Conservation (phyloP, 208 protist genomes). For the Trypanosomatidae sp. region DNA sequence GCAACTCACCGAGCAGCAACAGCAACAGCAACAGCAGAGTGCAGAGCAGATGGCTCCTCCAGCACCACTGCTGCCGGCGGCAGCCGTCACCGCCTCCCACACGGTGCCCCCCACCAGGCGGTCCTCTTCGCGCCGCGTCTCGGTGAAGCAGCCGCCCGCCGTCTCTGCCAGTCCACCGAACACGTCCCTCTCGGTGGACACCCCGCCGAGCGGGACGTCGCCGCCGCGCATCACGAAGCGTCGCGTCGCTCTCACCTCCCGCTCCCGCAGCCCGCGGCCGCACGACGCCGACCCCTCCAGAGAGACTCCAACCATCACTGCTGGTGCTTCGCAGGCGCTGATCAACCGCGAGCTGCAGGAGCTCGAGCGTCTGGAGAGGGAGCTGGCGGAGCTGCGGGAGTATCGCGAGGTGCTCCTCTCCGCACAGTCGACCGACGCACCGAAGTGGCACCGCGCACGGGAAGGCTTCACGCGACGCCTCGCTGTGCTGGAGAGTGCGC, state of each 20-base stretch:
- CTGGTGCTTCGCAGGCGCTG: constrained; percentile 23
- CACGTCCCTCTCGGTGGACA: too few species aligned
- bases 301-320: too few species aligned
- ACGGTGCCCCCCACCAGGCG: constrained; percentile 2
- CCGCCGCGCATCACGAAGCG: not conserved
- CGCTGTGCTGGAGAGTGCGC: constrained; percentile 28
- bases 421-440: constrained; percentile 29
- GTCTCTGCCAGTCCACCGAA: too few species aligned
- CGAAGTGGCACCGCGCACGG: constrained; percentile 42
- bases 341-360: constrained; percentile 52
- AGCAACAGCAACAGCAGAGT: too few species aligned
- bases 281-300: too few species aligned
- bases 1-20: constrained; percentile 33
- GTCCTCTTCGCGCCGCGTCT: not conserved
- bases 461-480: constrained; percentile 49
- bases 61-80: constrained; percentile 2
- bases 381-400: constrained; percentile 53
- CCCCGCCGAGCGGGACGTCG: too few species aligned
- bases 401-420: constrained; percentile 39
- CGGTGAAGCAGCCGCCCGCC: too few species aligned
- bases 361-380: constrained; percentile 52
- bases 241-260: not conserved
- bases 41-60: too few species aligned
- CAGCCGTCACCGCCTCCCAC: not conserved
- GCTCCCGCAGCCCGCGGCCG: too few species aligned